These are phyloP conservation scores for Coemansia sp. DNA, from an alignment of 192 early-diverging fungal species.

Conservation along the genomic window DNA sequence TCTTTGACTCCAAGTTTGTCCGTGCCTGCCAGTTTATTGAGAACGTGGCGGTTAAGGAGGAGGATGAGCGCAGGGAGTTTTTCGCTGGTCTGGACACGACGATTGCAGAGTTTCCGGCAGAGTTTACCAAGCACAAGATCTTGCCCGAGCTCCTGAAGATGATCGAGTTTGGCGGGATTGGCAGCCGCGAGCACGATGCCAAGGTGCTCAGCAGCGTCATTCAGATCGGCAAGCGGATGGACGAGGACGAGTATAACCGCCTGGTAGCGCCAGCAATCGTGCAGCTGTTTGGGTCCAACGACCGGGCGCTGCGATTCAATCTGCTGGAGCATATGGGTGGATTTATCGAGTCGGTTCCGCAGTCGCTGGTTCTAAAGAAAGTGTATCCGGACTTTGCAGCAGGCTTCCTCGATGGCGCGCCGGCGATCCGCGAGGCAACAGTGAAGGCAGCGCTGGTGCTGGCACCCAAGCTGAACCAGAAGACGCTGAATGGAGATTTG, in stretches of 20 bases:
- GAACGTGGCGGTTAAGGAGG: constrained; percentile 86
- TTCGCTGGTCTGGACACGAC: constrained; percentile 71
- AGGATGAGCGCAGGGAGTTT: constrained; percentile 82
- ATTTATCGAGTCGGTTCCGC: constrained; percentile 68
- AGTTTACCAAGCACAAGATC: constrained; percentile 90
- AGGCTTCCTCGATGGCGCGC: constrained; percentile 85
- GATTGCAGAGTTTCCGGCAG: constrained; percentile 73
- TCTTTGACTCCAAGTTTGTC: constrained; percentile 83
- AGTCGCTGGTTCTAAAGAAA: constrained; percentile 71
- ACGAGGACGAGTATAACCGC: constrained; percentile 70
- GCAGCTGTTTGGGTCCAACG: constrained; percentile 82
- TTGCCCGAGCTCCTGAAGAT: constrained; percentile 85
- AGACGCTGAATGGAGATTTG: constrained; percentile 67
- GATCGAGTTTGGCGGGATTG: constrained; percentile 75
- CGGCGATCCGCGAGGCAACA: constrained; percentile 88
- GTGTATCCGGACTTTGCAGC: constrained; percentile 85
- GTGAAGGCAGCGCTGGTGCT: constrained; percentile 79
- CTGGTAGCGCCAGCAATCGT: constrained; percentile 72
- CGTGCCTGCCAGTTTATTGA: constrained; percentile 84
- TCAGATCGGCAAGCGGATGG: constrained; percentile 74
- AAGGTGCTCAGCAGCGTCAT: constrained; percentile 76
- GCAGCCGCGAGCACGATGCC: constrained; percentile 50
- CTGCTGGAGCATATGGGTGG: constrained; percentile 76
- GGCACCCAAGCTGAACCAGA: constrained; percentile 61
- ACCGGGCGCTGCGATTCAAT: constrained; percentile 81